Evolutionary conservation across 139 green algal genomes (phyloP), one percentile per base, ranked within the genome.

Genomic region (Spirogloea muscicola): DNA sequence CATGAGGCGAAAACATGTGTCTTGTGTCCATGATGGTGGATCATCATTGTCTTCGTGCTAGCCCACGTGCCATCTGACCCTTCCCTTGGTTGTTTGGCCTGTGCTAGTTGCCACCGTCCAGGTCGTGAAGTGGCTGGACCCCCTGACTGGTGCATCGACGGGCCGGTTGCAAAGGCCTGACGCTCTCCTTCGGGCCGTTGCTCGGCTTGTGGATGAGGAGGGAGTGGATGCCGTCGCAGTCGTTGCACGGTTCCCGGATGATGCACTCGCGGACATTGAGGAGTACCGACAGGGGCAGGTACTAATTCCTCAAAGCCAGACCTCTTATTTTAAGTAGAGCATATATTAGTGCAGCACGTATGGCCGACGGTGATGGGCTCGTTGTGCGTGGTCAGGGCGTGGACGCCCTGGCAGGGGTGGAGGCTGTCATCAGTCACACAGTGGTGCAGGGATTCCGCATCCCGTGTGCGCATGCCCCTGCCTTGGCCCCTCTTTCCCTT

Each of bases 381-480:
- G n/a, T n/a, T n/a, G n/a, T n/a, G n/a, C n/a, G n/a, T n/a, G 9
- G 69, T 31, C 1, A 59, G 52, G 75, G 75, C 52, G 74, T 84
- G 57, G 75, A 84, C 34, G 75, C 70, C 57, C 76, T 82, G 39
- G 73, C 76, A 7, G 75, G 75, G 10, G 75, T 82, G 55, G 74
- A 82, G 59, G 75, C 75, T 7, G 75, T 82, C 29, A 82, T 82
- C 75, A 85, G 76, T 52, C 75, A 82, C 75, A 58, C 38, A 7
- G 55, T 82, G 6, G 75, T 84, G 27, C 4, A 57, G 60, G 13
- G 27, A 21, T 61, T 82, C 36, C 31, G 79, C 7, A 21, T 82
- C 13, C 75, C 74, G 9, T 85, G 62, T 37, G 75, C 75, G 38
- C 75, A 81, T 41, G 74, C 75, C 2, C 75, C 74, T 44, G 73